A percentile compares a stretch with the other conserved stretches of the same genome.
Evolutionary conservation across 176 grass and related monocot genomes (phyloP).

Genomic region (Paspalum notatum): DNA sequence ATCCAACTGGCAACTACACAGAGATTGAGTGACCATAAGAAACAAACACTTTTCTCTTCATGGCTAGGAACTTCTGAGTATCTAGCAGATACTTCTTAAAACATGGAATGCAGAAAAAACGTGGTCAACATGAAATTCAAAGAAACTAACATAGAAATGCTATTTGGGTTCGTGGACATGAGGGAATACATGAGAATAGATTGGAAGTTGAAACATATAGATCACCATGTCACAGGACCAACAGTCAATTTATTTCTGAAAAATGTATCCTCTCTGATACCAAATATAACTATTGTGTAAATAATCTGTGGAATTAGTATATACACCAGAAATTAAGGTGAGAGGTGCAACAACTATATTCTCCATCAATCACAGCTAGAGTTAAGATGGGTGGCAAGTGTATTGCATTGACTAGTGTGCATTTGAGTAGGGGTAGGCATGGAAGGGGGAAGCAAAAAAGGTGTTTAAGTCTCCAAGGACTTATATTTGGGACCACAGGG

Average conservation of each 20-base stretch:
- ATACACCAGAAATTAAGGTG: no score
- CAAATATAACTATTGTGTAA: no score
- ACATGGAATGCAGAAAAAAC: not conserved
- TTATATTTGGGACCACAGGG: not conserved
- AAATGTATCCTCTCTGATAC: not conserved
- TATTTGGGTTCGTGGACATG: constrained; percentile 4
- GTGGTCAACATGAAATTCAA: not conserved
- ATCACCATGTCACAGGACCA: not conserved
- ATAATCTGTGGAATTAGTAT: no score
- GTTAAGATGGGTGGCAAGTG: not conserved
- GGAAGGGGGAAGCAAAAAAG: not conserved
- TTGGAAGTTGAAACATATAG: not conserved
- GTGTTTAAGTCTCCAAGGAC: not conserved
- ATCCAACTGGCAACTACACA: not conserved
- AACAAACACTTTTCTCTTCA: not conserved
- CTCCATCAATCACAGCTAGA: not conserved
- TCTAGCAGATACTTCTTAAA: constrained; percentile 8
- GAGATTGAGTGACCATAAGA: constrained; percentile 4
- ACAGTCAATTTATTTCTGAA: constrained; percentile 16
- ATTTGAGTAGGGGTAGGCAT: not conserved
- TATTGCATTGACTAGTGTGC: not conserved
- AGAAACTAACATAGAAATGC: not conserved
- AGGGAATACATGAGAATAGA: not conserved
- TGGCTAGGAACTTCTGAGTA: constrained; percentile 1
- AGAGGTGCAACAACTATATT: not conserved